Conservation (phyloP, 257 asterid genomes). For the Solanum pinnatisectum region DNA sequence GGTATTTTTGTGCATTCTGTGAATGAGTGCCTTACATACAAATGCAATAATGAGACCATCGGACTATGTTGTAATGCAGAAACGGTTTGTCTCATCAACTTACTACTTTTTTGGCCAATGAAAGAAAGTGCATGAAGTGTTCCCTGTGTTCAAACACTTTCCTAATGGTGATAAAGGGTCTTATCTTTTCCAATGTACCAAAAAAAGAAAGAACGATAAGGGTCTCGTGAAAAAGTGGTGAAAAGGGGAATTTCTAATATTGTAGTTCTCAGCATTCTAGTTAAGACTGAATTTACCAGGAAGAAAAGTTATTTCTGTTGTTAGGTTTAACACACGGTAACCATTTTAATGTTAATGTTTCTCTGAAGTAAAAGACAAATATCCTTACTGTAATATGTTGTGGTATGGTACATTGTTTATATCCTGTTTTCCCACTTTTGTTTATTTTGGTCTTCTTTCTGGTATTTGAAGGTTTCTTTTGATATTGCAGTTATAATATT, state of each 20-base stretch:
- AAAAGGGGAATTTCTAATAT: not conserved
- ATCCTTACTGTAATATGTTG: not conserved
- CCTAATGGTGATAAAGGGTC: not conserved
- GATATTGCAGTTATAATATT: conserved; percentile 71
- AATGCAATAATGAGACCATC: not conserved
- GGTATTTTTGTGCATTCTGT: not conserved
- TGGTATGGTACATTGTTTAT: not conserved
- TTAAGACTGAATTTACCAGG: not conserved
- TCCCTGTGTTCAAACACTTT: not conserved
- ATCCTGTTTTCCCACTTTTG: not conserved
- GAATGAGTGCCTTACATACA: not conserved
- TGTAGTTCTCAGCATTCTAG: not conserved
- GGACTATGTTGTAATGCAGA: not conserved
- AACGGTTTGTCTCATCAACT: not conserved
- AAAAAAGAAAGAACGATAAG: not conserved
- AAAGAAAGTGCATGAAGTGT: not conserved
- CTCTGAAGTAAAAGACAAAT: not conserved
- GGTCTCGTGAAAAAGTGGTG: not conserved
- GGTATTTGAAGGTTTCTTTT: not conserved
- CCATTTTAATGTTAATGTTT: not conserved
- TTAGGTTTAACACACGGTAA: not conserved
- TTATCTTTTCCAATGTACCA: not conserved
- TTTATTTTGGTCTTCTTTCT: not conserved
- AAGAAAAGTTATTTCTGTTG: not conserved
- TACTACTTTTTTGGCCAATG: not conserved